Evolutionary conservation across 2,329 filamentous ascomycete species (phyloP).

Genomic region (Pestalotiopsis sp.): DNA sequence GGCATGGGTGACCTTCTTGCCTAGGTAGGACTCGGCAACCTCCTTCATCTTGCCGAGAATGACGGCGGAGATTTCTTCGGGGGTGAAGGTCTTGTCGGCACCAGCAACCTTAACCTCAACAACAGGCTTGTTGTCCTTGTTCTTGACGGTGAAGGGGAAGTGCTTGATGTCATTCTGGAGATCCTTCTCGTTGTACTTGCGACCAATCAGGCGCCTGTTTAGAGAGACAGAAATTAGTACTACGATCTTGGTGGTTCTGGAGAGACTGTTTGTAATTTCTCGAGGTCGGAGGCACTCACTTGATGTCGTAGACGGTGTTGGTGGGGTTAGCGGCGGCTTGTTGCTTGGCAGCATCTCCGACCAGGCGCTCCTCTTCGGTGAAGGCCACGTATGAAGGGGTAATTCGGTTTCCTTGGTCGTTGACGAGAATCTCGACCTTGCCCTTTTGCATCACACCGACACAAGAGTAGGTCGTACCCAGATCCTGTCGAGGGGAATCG

Average conservation of each 20-base stretch:
- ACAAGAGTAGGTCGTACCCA: constrained; percentile 87
- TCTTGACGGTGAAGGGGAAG: constrained; percentile 93
- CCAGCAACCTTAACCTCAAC: constrained; percentile 73
- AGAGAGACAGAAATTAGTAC: constrained; percentile 30
- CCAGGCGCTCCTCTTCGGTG: constrained; percentile 93
- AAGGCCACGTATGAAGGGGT: constrained; percentile 95
- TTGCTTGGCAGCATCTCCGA: constrained; percentile 97
- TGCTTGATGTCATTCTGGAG: constrained; percentile 95
- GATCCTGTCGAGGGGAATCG: constrained; percentile 49
- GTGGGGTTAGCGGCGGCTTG: constrained; percentile 80
- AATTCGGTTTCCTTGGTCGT: constrained; percentile 96
- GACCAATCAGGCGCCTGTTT: constrained; percentile 76
- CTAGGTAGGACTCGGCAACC: constrained; percentile 75
- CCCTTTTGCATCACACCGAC: constrained; percentile 96
- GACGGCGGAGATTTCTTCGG: constrained; percentile 80
- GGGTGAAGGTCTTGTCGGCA: constrained; percentile 70
- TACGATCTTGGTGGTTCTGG: background rate
- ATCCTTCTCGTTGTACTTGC: constrained; percentile 80
- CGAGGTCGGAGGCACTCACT: constrained; percentile 56
- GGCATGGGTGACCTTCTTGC: constrained; percentile 81
- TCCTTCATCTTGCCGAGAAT: constrained; percentile 85
- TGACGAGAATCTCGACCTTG: constrained; percentile 93
- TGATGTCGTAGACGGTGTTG: constrained; percentile 79
- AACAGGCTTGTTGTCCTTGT: constrained; percentile 87
- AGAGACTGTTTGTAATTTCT: constrained; percentile 18